A percentile compares a stretch with the other conserved stretches of the same genome.
Conservation (phyloP, 305 asterid genomes). For the Fraxinus baroniana region DNA sequence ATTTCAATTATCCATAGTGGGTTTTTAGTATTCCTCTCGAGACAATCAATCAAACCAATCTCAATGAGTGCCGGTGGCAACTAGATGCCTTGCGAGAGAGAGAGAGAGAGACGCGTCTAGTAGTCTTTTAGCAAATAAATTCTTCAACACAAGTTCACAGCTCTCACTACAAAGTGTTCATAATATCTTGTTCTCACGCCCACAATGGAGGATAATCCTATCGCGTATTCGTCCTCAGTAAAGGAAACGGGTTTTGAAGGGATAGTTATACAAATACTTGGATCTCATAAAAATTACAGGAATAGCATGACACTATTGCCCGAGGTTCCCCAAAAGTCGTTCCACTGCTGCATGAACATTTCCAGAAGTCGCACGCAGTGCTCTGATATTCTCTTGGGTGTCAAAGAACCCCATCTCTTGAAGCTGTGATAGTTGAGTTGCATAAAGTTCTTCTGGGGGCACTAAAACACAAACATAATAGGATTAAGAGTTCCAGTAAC, state of each 20-base stretch:
- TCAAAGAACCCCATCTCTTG: slow-evolving; percentile 65
- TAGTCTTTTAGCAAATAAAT: not conserved
- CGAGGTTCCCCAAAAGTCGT: slow-evolving; percentile 49
- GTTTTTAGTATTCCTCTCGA: no score
- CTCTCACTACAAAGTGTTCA: not conserved
- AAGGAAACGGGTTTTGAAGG: not conserved
- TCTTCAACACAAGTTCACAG: not conserved
- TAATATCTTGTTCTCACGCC: not conserved
- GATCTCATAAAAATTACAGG: slow-evolving; percentile 3
- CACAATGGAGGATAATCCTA: not conserved
- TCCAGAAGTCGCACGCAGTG: slow-evolving; percentile 56
- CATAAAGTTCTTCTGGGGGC: slow-evolving; percentile 61
- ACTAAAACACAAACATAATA: slow-evolving; percentile 27
- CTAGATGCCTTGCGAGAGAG: no score
- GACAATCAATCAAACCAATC: no score
- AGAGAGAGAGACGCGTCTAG: not conserved
- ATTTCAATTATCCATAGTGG: no score
- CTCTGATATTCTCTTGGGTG: slow-evolving; percentile 59
- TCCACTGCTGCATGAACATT: slow-evolving; percentile 68
- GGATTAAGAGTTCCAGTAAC: slow-evolving; percentile 1
- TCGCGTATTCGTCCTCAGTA: not conserved
- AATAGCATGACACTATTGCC: slow-evolving; percentile 28
- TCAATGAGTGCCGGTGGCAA: no score
- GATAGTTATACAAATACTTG: slow-evolving; percentile 28
- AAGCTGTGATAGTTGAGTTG: slow-evolving; percentile 56